Evolutionary conservation across 352 stramenopile species (phyloP).

Genomic region (Phytopythium aichiense): DNA sequence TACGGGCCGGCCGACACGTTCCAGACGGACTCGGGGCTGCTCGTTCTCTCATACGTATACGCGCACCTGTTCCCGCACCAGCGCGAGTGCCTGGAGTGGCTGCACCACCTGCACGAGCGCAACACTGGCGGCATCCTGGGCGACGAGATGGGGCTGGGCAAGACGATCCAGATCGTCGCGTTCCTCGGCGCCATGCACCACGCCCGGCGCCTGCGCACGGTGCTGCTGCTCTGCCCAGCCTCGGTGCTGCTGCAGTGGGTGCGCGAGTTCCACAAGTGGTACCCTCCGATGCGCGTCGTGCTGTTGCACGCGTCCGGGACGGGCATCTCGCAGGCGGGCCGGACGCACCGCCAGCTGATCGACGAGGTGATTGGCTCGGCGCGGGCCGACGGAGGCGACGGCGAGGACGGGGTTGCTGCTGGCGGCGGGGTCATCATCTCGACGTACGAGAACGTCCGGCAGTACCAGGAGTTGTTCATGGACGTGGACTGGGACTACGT

Average conservation of each 20-base stretch:
- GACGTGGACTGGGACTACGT: slow-evolving; percentile 96
- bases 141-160: slow-evolving; percentile 96
- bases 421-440: slow-evolving; percentile 91
- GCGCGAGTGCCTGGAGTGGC: slow-evolving; percentile 93
- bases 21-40: slow-evolving; percentile 60
- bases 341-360: slow-evolving; percentile 54
- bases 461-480: slow-evolving; percentile 89
- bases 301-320: slow-evolving; percentile 88
- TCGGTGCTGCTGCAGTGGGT: slow-evolving; percentile 96
- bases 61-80: slow-evolving; percentile 92
- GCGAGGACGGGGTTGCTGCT: slow-evolving; percentile 7
- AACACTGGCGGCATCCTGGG: slow-evolving; percentile 96
- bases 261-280: slow-evolving; percentile 93
- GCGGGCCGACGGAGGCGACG: slow-evolving; percentile 19
- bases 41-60: slow-evolving; percentile 68
- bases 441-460: slow-evolving; percentile 96
- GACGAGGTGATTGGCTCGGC: slow-evolving; percentile 43
- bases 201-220: slow-evolving; percentile 46
- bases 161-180: slow-evolving; percentile 93
- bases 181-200: slow-evolving; percentile 77
- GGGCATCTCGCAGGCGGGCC: slow-evolving; percentile 34
- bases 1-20: slow-evolving; percentile 50
- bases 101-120: slow-evolving; percentile 95
- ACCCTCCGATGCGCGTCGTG: slow-evolving; percentile 82
- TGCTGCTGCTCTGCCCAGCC: slow-evolving; percentile 93